Evolutionary conservation across 176 grass and related monocot species (phyloP).

Genomic region (Alopecurus myosuroides): DNA sequence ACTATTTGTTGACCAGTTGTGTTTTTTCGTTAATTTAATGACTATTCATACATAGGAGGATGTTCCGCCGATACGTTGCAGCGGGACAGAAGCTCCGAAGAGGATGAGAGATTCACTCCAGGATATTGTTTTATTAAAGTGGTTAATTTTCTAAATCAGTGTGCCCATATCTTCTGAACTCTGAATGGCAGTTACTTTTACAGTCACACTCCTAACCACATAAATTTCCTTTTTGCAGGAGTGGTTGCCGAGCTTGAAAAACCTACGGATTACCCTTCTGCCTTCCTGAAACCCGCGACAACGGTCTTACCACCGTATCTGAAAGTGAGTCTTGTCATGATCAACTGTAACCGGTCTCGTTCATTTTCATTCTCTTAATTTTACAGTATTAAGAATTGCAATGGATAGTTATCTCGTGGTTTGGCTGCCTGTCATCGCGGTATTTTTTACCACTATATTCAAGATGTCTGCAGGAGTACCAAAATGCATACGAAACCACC

Average conservation of each 20-base stretch:
- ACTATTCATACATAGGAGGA: conserved; percentile 50
- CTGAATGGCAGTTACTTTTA: not conserved
- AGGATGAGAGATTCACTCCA: conserved; percentile 66
- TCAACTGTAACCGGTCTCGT: not conserved
- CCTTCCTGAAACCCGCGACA: conserved; percentile 75
- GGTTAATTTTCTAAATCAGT: not conserved
- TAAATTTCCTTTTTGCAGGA: conserved; percentile 29
- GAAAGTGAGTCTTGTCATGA: conserved; percentile 41
- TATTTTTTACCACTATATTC: conserved; percentile 87
- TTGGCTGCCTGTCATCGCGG: conserved; percentile 82
- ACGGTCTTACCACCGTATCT: conserved; percentile 79
- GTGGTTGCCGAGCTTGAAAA: conserved; percentile 90
- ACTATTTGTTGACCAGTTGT: not conserved
- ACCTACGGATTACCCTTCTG: conserved; percentile 82
- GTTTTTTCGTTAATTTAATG: not conserved
- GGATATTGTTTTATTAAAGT: conserved; percentile 42
- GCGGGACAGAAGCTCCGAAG: conserved; percentile 69
- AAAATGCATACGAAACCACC: conserved; percentile 74
- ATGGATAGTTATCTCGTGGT: conserved; percentile 31
- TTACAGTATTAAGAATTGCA: not conserved
- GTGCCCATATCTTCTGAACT: not conserved
- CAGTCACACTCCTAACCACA: not conserved
- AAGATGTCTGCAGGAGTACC: conserved; percentile 51
- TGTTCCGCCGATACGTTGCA: conserved; percentile 59
- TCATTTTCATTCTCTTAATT: not conserved